phyloP scores from a whole-genome alignment of 2,329 filamentous ascomycete species.

The Magnaporthiopsis rhizophila region DNA sequence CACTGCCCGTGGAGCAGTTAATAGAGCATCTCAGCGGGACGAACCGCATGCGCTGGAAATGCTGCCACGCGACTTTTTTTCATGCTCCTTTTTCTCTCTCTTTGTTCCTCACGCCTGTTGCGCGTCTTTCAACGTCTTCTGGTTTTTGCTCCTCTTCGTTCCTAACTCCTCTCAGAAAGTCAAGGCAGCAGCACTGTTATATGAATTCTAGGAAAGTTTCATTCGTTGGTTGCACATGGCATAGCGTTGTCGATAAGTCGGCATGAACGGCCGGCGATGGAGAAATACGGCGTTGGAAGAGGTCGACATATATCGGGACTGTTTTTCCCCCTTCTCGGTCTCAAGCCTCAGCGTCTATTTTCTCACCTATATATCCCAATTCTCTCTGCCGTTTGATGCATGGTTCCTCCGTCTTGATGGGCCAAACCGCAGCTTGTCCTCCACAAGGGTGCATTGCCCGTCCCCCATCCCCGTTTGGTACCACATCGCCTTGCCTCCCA shows the following conservation, averaged over 20 bases:
- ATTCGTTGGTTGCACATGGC: not conserved
- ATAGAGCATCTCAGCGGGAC: not conserved
- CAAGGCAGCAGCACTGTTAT: not conserved
- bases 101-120: not conserved
- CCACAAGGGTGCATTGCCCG: too few relatives aligned
- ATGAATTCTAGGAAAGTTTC: not conserved
- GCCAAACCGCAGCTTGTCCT: too few relatives aligned
- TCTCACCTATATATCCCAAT: not conserved
- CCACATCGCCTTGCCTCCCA: too few relatives aligned
- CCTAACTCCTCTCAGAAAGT: not conserved
- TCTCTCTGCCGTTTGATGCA: not conserved
- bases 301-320: not conserved
- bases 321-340: not conserved
- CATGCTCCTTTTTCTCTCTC: too few relatives aligned
- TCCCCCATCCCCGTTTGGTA: too few relatives aligned
- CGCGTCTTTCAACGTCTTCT: not conserved
- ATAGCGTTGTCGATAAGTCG: not conserved
- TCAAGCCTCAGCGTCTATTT: not conserved
- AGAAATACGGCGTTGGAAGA: not conserved
- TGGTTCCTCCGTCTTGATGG: too few relatives aligned
- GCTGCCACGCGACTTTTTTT: not conserved
- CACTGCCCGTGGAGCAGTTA: not conserved
- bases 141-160: not conserved
- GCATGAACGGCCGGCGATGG: too few relatives aligned
- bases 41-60: not conserved